phyloP scores from a whole-genome alignment of 768 basidiomycete genomes.

The Fistulinella prunicolor region DNA sequence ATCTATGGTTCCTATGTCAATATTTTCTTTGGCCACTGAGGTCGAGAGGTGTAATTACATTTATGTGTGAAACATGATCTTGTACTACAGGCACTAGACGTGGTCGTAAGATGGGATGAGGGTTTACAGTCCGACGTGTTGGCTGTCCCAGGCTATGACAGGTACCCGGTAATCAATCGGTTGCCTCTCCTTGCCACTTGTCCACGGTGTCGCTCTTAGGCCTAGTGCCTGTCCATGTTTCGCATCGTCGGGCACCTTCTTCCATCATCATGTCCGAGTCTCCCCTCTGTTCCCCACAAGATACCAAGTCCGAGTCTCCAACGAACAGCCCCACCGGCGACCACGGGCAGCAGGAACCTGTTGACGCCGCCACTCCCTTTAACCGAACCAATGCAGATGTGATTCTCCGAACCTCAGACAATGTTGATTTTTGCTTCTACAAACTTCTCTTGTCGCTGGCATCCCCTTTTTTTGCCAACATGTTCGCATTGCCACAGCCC shows the following conservation, averaged over 20 bases:
- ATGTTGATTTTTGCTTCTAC: constrained; percentile 50
- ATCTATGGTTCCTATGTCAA: background rate
- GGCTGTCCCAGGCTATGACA: background rate
- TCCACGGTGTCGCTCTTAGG: constrained; percentile 4
- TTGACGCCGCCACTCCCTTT: constrained; percentile 42
- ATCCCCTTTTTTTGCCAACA: constrained; percentile 55
- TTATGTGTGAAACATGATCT: too few species aligned
- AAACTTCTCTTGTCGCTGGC: constrained; percentile 52
- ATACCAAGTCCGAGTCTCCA: constrained; percentile 4
- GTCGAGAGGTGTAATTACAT: too few species aligned
- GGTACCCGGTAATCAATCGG: background rate
- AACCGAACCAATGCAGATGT: constrained; percentile 49
- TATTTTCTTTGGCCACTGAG: too few species aligned
- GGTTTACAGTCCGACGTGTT: too few species aligned
- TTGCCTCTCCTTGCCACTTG: too few species aligned
- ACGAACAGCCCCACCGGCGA: background rate
- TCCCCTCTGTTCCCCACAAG: constrained; percentile 3
- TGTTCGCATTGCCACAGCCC: constrained; percentile 53
- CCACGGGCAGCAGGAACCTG: constrained; percentile 9
- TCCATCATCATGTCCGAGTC: constrained; percentile 13
- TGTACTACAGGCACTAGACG: too few species aligned
- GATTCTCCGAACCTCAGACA: constrained; percentile 53
- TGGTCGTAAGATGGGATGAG: too few species aligned
- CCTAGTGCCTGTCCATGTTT: constrained; percentile 13
- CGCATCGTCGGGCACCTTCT: background rate